phyloP scores from a whole-genome alignment of 805 yeast genomes.

The Candida koratica region DNA sequence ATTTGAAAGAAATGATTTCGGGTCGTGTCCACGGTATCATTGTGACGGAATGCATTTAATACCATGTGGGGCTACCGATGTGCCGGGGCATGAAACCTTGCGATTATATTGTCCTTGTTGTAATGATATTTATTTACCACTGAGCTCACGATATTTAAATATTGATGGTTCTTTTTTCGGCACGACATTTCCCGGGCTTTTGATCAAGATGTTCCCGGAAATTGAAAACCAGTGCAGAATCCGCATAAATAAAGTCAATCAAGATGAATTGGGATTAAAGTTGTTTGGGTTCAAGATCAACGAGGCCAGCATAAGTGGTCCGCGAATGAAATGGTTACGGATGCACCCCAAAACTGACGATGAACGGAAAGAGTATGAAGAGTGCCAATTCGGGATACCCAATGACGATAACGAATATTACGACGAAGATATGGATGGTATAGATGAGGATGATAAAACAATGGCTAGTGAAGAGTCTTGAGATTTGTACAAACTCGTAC shows the following conservation, averaged over 20 bases:
- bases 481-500: constrained; percentile 9
- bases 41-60: constrained; percentile 88
- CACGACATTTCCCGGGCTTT: constrained; percentile 89
- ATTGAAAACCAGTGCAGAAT: constrained; percentile 70
- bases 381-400: constrained; percentile 62
- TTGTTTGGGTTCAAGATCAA: constrained; percentile 84
- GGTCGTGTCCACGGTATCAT: constrained; percentile 82
- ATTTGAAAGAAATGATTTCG: constrained; percentile 84
- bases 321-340: constrained; percentile 95
- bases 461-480: constrained; percentile 36
- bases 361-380: constrained; percentile 58
- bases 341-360: constrained; percentile 61
- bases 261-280: constrained; percentile 61
- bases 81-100: constrained; percentile 89
- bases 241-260: constrained; percentile 45
- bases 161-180: constrained; percentile 98
- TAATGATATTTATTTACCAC: constrained; percentile 84
- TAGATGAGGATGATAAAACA: constrained; percentile 33
- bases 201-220: constrained; percentile 88
- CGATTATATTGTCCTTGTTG: constrained; percentile 93
- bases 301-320: constrained; percentile 73
- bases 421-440: constrained; percentile 17
- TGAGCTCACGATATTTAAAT: constrained; percentile 77
- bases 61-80: constrained; percentile 89
- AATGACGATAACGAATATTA: constrained; percentile 20